A percentile compares a stretch with the other conserved stretches of the same genome.
Evolutionary conservation across 108 stramenopile species (phyloP).

Genomic region (Skeletonema costatum): DNA sequence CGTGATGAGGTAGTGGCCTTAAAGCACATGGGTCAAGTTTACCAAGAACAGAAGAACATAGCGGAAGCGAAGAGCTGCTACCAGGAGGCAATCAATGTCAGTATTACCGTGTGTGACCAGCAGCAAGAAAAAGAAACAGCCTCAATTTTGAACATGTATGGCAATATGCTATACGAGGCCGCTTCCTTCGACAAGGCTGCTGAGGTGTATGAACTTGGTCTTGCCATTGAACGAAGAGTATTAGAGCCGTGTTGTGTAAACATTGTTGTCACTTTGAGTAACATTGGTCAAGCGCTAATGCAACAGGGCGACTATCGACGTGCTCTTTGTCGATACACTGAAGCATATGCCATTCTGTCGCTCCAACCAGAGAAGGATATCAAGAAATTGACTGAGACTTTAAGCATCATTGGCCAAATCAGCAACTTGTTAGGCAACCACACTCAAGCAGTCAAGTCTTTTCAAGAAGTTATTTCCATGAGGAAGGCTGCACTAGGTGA

Average conservation of each 20-base stretch:
- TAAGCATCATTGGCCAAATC: constrained; percentile 60
- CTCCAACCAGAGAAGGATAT: constrained; percentile 17
- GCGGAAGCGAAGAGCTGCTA: constrained; percentile 41
- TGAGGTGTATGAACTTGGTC: constrained; percentile 55
- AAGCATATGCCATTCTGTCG: constrained; percentile 43
- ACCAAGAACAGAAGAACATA: constrained; percentile 53
- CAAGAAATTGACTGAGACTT: constrained; percentile 53
- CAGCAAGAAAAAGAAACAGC: constrained; percentile 56
- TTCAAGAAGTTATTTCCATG: constrained; percentile 56
- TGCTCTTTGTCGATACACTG: constrained; percentile 51
- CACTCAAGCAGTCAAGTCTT: constrained; percentile 41
- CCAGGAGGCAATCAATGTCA: constrained; percentile 46
- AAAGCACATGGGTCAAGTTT: constrained; percentile 62
- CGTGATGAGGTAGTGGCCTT: constrained; percentile 56
- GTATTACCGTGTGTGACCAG: constrained; percentile 38
- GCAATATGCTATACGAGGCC: constrained; percentile 60
- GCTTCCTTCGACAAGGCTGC: constrained; percentile 58
- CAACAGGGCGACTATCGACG: constrained; percentile 45
- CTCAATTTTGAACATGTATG: constrained; percentile 51
- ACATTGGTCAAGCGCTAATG: constrained; percentile 67
- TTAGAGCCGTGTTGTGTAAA: constrained; percentile 53
- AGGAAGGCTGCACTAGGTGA: constrained; percentile 54
- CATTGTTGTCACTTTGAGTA: constrained; percentile 59
- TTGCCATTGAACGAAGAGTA: constrained; percentile 53
- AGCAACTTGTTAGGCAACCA: constrained; percentile 50